Evolutionary conservation across 2,329 filamentous ascomycete genomes (phyloP), one percentile per base, ranked within the genome.

Genomic region (Alternaria brassicicola): DNA sequence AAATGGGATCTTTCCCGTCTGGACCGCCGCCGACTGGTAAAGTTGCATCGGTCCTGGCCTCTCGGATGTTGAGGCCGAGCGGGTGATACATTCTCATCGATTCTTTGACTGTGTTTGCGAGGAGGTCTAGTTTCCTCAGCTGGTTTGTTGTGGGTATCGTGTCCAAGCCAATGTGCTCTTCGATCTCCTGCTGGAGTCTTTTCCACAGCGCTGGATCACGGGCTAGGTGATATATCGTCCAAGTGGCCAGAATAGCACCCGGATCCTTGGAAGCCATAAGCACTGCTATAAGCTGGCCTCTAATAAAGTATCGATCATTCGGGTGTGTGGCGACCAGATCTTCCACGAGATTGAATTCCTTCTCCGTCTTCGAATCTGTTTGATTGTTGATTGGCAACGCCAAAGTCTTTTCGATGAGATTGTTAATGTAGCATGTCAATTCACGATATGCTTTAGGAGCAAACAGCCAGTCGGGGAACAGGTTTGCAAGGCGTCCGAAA

Each of bases 81-180:
- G 49, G 55, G 19, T 52, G 49, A 21, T 57, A 52, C 48, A 57
- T 52, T 25, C 49, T 47, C 53, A 55, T 55, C 4, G 53, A 45
- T 8, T 55, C 53, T 45, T 55, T 55, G 21, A 55, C 46, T 31
- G 53, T 55, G 45, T 55, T 55, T 23, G 53, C 53, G 5, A 55
- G 53, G 21, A 55, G 53, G 28, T 43, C 21, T 23, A 55, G 46
- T 30, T 55, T 43, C 21, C 45, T 33, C 5, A 55, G 30, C 19
- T 51, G 53, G 9, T 15, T 23, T 35, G 36, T 13, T 19, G 53
- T 50, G 7, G 53, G 53, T 17, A 55, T 45, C 3, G 15, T 8
- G 23, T 55, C 45, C 36, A 55, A 43, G 23, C 53, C 53, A 19
- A 55, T 55, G 23, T 55, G 38, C 23, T 45, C n/a, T 55, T 51